phyloP scores from a whole-genome alignment of 352 stramenopile species.

The Globisporangium yorkense region DNA sequence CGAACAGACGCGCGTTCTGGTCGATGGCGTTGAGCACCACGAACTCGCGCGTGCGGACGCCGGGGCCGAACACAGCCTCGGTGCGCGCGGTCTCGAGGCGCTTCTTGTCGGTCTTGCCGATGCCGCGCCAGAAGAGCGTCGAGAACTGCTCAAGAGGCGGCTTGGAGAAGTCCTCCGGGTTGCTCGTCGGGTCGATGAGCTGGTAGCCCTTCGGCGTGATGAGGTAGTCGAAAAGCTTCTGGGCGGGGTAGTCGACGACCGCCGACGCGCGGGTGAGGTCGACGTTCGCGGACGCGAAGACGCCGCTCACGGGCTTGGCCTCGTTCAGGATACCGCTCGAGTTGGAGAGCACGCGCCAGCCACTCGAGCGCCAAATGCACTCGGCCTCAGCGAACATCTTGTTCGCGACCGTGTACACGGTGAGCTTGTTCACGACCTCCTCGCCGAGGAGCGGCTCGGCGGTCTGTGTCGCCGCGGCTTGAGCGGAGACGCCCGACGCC shows the following conservation, averaged over 20 bases:
- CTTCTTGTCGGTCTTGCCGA: constrained; percentile 20
- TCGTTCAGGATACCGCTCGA: constrained; percentile 25
- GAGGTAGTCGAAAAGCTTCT: constrained; percentile 29
- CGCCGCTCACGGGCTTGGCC: constrained; percentile 21
- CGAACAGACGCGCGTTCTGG: constrained; percentile 7
- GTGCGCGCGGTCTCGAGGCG: constrained; percentile 19
- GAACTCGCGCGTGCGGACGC: constrained; percentile 3
- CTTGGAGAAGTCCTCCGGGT: constrained; percentile 27
- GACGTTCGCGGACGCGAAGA: constrained; percentile 18
- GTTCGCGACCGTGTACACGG: constrained; percentile 17
- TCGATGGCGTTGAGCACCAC: constrained; percentile 17
- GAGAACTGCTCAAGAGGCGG: constrained; percentile 18
- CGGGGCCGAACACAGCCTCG: constrained; percentile 9
- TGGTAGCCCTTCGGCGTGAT: constrained; percentile 23
- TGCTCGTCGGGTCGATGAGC: constrained; percentile 25
- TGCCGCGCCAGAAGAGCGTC: constrained; percentile 15
- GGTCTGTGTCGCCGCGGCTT: neutral
- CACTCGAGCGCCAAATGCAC: constrained; percentile 20
- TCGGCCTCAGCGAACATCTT: constrained; percentile 22
- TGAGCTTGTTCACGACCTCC: constrained; percentile 12
- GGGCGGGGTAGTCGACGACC: constrained; percentile 17
- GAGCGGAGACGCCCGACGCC: constrained; percentile 1
- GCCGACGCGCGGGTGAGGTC: constrained; percentile 20
- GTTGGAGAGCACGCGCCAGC: constrained; percentile 23
- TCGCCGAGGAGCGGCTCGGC: constrained; percentile 19